phyloP scores from a whole-genome alignment of 331 rosid genomes.

The Erythrophleum ivorense region DNA sequence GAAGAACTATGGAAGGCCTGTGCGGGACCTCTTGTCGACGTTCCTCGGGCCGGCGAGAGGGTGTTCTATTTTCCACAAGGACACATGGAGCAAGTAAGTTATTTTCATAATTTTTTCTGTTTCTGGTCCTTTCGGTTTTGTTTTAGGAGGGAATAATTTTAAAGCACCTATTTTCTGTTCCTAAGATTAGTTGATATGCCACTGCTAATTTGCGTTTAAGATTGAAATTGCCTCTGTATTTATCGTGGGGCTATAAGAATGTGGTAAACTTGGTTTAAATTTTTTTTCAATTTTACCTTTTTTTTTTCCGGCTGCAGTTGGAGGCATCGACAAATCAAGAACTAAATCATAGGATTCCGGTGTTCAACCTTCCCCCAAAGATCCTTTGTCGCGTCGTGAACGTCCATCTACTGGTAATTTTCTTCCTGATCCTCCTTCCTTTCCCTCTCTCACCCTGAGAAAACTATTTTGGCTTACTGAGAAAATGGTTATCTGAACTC shows the following conservation, averaged over 20 bases:
- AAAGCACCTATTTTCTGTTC: background rate
- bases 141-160: constrained; percentile 28
- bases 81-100: constrained; percentile 87
- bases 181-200: background rate
- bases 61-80: constrained; percentile 95
- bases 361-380: constrained; percentile 72
- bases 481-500: constrained; percentile 26
- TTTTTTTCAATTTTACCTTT: constrained; percentile 22
- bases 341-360: constrained; percentile 71
- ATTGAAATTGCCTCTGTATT: background rate
- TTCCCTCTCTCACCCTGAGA: too few species aligned
- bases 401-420: constrained; percentile 66
- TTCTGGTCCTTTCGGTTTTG: constrained; percentile 30
- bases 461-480: constrained; percentile 30
- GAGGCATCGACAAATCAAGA: constrained; percentile 86
- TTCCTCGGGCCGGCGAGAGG: constrained; percentile 69
- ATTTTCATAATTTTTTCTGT: background rate
- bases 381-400: constrained; percentile 72
- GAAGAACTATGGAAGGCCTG: constrained; percentile 88
- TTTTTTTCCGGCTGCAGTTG: constrained; percentile 50
- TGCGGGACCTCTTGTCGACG: constrained; percentile 89
- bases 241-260: constrained; percentile 20
- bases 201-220: background rate
- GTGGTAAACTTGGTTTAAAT: constrained; percentile 20
- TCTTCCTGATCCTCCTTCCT: constrained; percentile 27